Conservation (phyloP, 1,284 basidiomycete species). For the Fomitopsis schrenkii region DNA sequence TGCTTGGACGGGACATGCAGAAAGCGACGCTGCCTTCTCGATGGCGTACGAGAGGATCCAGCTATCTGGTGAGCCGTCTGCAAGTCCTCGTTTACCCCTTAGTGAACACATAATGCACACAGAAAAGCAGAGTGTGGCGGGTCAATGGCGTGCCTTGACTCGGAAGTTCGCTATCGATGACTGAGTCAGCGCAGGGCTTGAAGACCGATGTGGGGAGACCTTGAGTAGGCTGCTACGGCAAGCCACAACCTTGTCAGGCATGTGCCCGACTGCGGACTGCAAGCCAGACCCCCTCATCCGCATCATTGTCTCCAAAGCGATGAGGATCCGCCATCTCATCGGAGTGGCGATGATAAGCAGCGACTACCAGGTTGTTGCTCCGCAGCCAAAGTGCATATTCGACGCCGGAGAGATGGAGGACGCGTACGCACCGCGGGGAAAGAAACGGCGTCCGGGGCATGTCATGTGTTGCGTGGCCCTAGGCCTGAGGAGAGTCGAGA, state of each 20-base stretch:
- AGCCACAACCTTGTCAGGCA: slow-evolving; percentile 36
- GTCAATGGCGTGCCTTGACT: slow-evolving; percentile 51
- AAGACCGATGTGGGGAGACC: slow-evolving; percentile 16
- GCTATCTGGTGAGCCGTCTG: slow-evolving; percentile 23
- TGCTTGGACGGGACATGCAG: background rate
- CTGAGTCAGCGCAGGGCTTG: slow-evolving; percentile 20
- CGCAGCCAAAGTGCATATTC: slow-evolving; percentile 33
- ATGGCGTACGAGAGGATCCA: slow-evolving; percentile 41
- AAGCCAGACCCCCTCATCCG: slow-evolving; percentile 26
- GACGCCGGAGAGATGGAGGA: slow-evolving; percentile 41
- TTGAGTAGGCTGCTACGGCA: slow-evolving; percentile 40
- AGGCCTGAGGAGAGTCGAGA: background rate
- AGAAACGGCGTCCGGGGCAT: background rate
- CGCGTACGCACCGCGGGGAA: slow-evolving; percentile 16
- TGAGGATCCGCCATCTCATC: slow-evolving; percentile 44
- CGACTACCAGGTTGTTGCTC: slow-evolving; percentile 37
- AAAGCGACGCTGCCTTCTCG: slow-evolving; percentile 5
- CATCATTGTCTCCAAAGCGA: slow-evolving; percentile 35
- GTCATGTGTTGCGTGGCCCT: background rate
- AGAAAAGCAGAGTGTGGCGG: slow-evolving; percentile 51
- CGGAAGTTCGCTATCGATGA: slow-evolving; percentile 25
- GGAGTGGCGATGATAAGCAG: slow-evolving; percentile 40
- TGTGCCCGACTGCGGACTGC: slow-evolving; percentile 24
- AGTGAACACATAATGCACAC: background rate
- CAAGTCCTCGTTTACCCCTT: background rate